phyloP scores from a whole-genome alignment of 148 eudicot species.

The Mesembryanthemum crystallinum region DNA sequence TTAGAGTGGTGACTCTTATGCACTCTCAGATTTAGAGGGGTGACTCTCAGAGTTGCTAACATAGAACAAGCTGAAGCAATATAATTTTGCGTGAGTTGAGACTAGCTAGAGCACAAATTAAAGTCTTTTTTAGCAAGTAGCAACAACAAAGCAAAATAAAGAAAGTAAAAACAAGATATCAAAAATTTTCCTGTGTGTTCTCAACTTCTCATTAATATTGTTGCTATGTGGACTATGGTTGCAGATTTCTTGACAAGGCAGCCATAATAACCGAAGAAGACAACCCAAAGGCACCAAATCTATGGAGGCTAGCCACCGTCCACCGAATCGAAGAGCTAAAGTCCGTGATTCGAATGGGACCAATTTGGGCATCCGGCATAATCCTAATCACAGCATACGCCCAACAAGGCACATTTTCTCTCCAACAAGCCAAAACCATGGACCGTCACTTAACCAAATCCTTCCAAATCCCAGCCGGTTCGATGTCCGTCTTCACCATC shows the following conservation, averaged over 20 bases:
- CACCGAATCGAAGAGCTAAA: constrained; percentile 85
- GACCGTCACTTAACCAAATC: constrained; percentile 52
- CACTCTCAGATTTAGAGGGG: too few species aligned
- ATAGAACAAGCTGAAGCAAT: too few species aligned
- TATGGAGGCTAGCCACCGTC: constrained; percentile 70
- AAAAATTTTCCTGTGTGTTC: too few species aligned
- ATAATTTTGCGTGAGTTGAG: too few species aligned
- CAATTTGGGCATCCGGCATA: constrained; percentile 89
- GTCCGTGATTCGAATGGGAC: constrained; percentile 80
- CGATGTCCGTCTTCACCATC: constrained; percentile 81
- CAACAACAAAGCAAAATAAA: too few species aligned
- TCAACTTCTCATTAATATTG: too few species aligned
- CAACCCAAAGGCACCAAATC: constrained; percentile 47
- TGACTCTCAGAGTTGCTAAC: too few species aligned
- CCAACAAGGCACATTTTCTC: constrained; percentile 83
- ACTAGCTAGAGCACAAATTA: too few species aligned
- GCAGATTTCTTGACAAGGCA: constrained; percentile 89
- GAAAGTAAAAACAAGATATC: too few species aligned
- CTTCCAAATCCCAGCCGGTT: constrained; percentile 81
- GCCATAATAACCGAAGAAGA: constrained; percentile 55
- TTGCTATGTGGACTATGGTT: too few species aligned
- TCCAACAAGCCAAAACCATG: constrained; percentile 85
- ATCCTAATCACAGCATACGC: constrained; percentile 76
- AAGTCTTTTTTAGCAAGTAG: too few species aligned
- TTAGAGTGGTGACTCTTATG: too few species aligned